Evolutionary conservation across 768 basidiomycete species (phyloP), one percentile per base, ranked within the genome.

Genomic region (Mycena galericulata): DNA sequence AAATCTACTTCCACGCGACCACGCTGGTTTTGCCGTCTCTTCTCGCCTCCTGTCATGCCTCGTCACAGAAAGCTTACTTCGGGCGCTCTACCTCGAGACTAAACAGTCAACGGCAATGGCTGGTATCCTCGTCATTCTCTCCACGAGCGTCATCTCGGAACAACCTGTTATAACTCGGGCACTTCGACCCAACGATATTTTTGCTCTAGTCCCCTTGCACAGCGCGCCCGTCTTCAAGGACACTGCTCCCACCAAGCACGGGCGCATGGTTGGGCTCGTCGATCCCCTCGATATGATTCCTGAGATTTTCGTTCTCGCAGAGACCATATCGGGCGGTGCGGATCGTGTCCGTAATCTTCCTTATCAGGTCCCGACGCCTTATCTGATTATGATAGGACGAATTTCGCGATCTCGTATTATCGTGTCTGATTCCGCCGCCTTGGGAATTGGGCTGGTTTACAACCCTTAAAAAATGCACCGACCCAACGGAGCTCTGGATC

Each of bases 251-350:
- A 77, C 77, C 47, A 79, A 77, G 58, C 79, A 84, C 68, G 86
- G 84, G 22, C 74, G 75, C 15, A 72, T 75, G 14, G 81, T 88
- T 38, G 85, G 83, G 32, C 81, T 88, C 22, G 76, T 88, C 12
- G 87, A 89, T 71, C 88, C 88, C 6, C 76, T 88, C n/a, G 88
- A 89, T 72, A 88, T 89, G 87, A 60, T 83, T 20, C 84, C 86
- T 1, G 78, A 77, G 34, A 73, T 85, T 29, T 86, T 81, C 64
- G 79, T 84, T 43, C 67, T 82, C 20, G 68, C 70, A n/a, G 62
- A 76, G 56, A 56, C 58, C 22, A 15, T 30, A 30, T 57, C 67
- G 29, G 55, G 50, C 10, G 56, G 50, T 32, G 51, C 56, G 57
- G 70, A 62, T 15, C 49, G 70, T 22, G 74, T 73, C 24, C 14